Percentiles rank a stretch among this genome's conserved stretches.
phyloP scores from a whole-genome alignment of 345 rosid species.

The Cochlearia excelsa region DNA sequence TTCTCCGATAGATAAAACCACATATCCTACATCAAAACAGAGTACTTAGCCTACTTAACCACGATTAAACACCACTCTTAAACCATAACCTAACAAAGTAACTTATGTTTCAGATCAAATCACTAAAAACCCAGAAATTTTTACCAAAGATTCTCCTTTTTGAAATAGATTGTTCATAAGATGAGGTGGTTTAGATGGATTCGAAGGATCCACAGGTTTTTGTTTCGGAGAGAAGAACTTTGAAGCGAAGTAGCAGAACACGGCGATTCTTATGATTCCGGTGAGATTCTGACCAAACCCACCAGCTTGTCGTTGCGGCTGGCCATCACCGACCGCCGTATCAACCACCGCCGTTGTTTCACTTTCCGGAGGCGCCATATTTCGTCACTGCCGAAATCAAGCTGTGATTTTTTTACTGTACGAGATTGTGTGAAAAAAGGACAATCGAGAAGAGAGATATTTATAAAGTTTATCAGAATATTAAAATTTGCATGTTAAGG shows the following conservation, averaged over 20 bases:
- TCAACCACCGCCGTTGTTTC: conserved; percentile 38
- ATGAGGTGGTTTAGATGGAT: conserved; percentile 31
- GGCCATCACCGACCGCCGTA: conserved; percentile 36
- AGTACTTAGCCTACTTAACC: background rate
- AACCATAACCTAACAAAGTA: background rate
- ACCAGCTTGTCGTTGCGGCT: conserved; percentile 49
- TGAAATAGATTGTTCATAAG: conserved; percentile 79
- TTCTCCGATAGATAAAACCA: conserved; percentile 84
- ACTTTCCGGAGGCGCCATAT: conserved; percentile 55
- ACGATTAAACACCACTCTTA: background rate
- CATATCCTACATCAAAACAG: conserved; percentile 64
- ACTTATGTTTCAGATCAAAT: no score
- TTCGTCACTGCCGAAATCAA: conserved; percentile 21
- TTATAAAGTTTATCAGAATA: no score
- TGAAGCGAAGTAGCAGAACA: conserved; percentile 87
- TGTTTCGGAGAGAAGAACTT: conserved; percentile 80
- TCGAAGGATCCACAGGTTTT: conserved; percentile 54
- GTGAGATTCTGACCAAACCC: conserved; percentile 68
- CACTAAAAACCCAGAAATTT: background rate
- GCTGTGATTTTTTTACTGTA: conserved; percentile 8
- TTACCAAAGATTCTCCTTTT: conserved; percentile 74
- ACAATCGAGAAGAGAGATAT: background rate
- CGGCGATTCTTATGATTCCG: conserved; percentile 81
- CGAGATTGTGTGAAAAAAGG: conserved; percentile 7
- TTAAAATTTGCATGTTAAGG: no score